Evolutionary conservation across 2,329 filamentous ascomycete species (phyloP), one percentile per base, ranked within the genome.

Genomic region (Xylariaceae sp.): DNA sequence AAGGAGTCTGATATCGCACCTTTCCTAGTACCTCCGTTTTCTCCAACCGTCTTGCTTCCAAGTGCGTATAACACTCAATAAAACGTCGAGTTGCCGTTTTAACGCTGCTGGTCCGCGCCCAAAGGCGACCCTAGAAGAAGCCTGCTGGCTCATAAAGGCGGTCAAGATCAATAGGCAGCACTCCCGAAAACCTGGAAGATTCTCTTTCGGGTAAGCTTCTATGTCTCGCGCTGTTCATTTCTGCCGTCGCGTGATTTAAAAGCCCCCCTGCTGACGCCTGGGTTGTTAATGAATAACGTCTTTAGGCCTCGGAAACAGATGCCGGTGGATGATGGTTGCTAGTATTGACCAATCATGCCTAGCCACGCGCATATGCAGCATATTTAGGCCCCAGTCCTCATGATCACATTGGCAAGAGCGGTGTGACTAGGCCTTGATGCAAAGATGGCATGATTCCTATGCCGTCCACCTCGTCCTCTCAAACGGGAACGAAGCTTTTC

Each of bases 111-210:
- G 53, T 56, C 27, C 53, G 53, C 49, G 49, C 32, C 35, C 53
- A 24, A 44, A 11, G 8, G n/a, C 18, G 7, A 5, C 6, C 26
- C 26, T n/a, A 29, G 13, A 48, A 21, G 29, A 30, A 37, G 33
- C 23, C 41, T 26, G 37, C n/a, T 10, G 48, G 27, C 30, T 40
- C 23, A 20, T 35, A 23, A 3, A 48, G 48, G 53, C 49, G 21
- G 29, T 49, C 6, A 45, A 32, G 39, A 5, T 33, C 23, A n/a
- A n/a, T 36, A 56, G 43, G 53, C 53, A 56, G 35, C 53, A 52
- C 26, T 16, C 32, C 43, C 27, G 5, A 11, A 35, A 13, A 27
- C 6, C 27, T 24, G 30, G 20, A 7, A 20, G 32, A 11, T 15
- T 21, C 8, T 30, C 32, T 27, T 48, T 27, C 36, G 42, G 30